Evolutionary conservation across 768 basidiomycete genomes (phyloP).

Genomic region (Suillus subalutaceus): DNA sequence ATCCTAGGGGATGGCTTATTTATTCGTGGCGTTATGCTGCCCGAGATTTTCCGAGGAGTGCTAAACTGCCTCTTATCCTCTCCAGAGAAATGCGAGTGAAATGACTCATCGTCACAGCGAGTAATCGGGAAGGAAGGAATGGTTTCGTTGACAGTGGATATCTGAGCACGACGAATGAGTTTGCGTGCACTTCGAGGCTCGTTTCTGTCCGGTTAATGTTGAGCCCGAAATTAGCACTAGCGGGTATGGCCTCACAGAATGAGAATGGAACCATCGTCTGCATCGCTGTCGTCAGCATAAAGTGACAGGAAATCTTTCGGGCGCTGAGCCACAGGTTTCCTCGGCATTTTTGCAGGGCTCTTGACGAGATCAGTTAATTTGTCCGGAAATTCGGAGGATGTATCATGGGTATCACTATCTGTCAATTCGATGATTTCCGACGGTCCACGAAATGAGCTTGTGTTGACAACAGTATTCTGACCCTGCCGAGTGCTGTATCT

Average conservation of each 20-base stretch:
- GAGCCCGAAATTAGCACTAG: constrained; percentile 6
- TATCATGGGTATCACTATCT: constrained; percentile 28
- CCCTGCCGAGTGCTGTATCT: not conserved
- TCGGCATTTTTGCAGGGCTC: constrained; percentile 11
- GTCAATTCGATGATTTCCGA: constrained; percentile 33
- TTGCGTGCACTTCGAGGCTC: constrained; percentile 53
- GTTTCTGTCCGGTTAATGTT: constrained; percentile 33
- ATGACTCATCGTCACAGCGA: not conserved
- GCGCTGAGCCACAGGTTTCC: constrained; percentile 12
- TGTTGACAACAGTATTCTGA: not conserved
- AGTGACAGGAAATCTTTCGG: constrained; percentile 20
- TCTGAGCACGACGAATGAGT: constrained; percentile 38
- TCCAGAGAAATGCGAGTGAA: constrained; percentile 13
- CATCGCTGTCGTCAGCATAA: constrained; percentile 35
- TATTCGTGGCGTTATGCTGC: constrained; percentile 12
- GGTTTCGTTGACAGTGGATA: not conserved
- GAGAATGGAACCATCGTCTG: constrained; percentile 42
- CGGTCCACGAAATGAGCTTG: constrained; percentile 4
- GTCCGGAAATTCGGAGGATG: constrained; percentile 25
- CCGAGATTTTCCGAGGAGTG: constrained; percentile 11
- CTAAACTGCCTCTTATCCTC: not conserved
- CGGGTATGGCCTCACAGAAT: constrained; percentile 34
- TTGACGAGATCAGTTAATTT: constrained; percentile 26
- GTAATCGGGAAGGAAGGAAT: not conserved
- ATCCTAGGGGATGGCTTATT: constrained; percentile 24